Percentiles rank a stretch among this genome's conserved stretches.
Evolutionary conservation across 352 stramenopile species (phyloP).

Genomic region (Phytophthora lateralis): DNA sequence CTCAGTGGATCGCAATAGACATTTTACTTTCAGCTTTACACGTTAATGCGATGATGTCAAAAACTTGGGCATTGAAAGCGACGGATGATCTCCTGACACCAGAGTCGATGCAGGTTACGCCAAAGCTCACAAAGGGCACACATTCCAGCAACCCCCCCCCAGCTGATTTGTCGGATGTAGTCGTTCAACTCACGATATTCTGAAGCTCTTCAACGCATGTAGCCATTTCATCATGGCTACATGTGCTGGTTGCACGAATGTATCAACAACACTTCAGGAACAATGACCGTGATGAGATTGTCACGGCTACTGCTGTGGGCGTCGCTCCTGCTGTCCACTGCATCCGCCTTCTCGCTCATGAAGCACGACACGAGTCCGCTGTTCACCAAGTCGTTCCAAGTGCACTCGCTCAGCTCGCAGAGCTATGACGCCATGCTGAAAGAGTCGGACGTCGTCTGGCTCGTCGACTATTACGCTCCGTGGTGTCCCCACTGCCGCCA

Average conservation of each 20-base stretch:
- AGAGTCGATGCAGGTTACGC: too few relatives aligned
- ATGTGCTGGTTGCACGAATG: not conserved
- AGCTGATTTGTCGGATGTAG: too few relatives aligned
- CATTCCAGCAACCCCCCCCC: too few relatives aligned
- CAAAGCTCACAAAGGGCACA: too few relatives aligned
- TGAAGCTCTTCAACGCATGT: not conserved
- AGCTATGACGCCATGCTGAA: constrained; percentile 58
- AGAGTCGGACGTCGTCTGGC: constrained; percentile 61
- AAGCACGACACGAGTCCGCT: constrained; percentile 56
- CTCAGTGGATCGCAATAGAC: too few relatives aligned
- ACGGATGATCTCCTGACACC: too few relatives aligned
- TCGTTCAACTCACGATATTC: too few relatives aligned
- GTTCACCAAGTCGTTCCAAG: constrained; percentile 74
- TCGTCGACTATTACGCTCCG: constrained; percentile 87
- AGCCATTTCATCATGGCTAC: constrained; percentile 9
- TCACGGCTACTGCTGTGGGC: constrained; percentile 7
- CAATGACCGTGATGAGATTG: constrained; percentile 1
- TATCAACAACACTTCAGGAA: not conserved
- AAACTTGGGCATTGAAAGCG: too few relatives aligned
- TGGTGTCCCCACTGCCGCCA: constrained; percentile 86
- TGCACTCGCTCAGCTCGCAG: constrained; percentile 44
- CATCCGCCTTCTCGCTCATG: constrained; percentile 31
- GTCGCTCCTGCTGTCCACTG: constrained; percentile 11
- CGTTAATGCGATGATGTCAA: too few relatives aligned
- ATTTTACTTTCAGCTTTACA: not conserved